These are phyloP conservation scores for Osmozyma mogii DNA, from an alignment of 805 yeast genomes.

Conservation along the genomic window DNA sequence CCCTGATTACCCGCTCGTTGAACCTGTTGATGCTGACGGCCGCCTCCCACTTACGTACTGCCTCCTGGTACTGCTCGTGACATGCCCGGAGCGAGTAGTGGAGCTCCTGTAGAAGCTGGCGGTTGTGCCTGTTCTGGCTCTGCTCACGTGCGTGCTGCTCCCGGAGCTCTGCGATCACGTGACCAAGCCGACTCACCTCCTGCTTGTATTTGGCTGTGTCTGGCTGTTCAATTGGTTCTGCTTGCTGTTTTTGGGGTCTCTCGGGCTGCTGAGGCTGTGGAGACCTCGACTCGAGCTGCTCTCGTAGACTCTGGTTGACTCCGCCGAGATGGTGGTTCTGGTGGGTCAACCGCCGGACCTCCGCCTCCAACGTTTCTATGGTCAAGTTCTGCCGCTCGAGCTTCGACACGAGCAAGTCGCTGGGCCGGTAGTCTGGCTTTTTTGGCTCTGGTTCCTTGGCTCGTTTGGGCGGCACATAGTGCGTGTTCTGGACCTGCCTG, in stretches of 20 bases:
- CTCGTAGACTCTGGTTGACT: constrained; percentile 1
- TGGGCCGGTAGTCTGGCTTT: constrained; percentile 2
- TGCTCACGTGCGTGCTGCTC: too few species aligned
- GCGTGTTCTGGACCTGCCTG: constrained; percentile 13
- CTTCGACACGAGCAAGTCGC: constrained; percentile 5
- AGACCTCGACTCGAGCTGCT: background rate
- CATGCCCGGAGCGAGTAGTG: too few species aligned
- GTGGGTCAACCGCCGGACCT: constrained; percentile 5
- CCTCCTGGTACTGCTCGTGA: too few species aligned
- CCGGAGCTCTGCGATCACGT: too few species aligned
- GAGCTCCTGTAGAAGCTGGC: too few species aligned
- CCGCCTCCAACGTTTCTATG: constrained; percentile 9
- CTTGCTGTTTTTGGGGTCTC: constrained; percentile 3
- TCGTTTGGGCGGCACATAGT: constrained; percentile 13
- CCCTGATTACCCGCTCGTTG: too few species aligned
- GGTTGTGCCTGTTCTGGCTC: too few species aligned
- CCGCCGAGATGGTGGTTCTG: constrained; percentile 3
- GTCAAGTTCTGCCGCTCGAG: constrained; percentile 8
- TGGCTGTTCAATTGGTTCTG: constrained; percentile 4
- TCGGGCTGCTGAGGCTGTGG: background rate
- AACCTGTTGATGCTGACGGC: too few species aligned
- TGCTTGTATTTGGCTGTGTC: constrained; percentile 5
- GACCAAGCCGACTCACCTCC: constrained; percentile 4
- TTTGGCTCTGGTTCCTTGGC: constrained; percentile 1
- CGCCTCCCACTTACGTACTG: too few species aligned